Evolutionary conservation across 495 filamentous ascomycete species (phyloP).

Genomic region (Trichoderma parareesei): DNA sequence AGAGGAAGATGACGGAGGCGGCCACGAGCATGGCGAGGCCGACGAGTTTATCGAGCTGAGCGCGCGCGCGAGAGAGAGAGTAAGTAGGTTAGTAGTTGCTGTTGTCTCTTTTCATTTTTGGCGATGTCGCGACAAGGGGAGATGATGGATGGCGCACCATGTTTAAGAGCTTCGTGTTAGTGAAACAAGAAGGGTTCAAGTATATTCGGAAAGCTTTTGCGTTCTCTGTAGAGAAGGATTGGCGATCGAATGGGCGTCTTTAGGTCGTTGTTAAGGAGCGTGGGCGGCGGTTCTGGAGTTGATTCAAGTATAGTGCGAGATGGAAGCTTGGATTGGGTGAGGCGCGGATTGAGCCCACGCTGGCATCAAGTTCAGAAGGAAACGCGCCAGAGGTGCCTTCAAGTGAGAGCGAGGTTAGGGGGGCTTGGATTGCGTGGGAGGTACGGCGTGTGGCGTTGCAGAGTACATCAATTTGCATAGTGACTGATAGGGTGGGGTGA

Average conservation of each 20-base stretch:
- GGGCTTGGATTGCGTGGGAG: not conserved
- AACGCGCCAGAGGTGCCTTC: not conserved
- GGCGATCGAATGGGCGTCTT: too few species aligned
- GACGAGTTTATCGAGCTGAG: conserved; percentile 86
- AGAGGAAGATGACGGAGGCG: conserved; percentile 92
- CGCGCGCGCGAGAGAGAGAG: not conserved
- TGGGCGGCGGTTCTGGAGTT: not conserved
- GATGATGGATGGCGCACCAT: not conserved
- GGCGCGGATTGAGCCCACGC: not conserved
- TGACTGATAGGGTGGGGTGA: not conserved
- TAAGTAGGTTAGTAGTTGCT: not conserved
- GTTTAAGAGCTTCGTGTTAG: not conserved
- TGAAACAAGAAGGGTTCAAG: not conserved
- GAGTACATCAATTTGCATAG: not conserved
- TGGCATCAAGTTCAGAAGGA: not conserved
- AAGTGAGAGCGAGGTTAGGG: not conserved
- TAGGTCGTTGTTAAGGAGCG: not conserved
- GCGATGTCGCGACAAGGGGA: not conserved
- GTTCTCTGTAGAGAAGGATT: too few species aligned
- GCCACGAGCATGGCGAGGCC: conserved; percentile 96
- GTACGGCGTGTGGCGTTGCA: not conserved
- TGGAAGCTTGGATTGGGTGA: not conserved
- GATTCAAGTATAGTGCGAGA: not conserved
- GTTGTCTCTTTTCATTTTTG: not conserved
- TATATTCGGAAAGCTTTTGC: not conserved